These are phyloP conservation scores for Amylostereum areolatum DNA, from an alignment of 1,284 basidiomycete genomes.

Conservation along the genomic window DNA sequence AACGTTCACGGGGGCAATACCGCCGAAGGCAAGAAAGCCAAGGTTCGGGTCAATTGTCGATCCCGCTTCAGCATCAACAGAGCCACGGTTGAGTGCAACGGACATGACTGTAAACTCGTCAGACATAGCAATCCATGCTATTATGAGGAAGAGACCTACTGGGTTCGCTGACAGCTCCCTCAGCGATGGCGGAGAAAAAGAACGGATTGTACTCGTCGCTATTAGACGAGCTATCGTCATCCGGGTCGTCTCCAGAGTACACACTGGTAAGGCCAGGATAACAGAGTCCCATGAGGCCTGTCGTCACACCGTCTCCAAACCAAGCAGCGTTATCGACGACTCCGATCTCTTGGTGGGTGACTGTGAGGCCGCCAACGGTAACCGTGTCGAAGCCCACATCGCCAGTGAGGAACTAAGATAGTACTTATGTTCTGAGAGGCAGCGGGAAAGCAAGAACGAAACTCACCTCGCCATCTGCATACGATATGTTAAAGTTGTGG, in stretches of 20 bases:
- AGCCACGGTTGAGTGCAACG: conserved; percentile 11
- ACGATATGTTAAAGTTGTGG: conserved; percentile 21
- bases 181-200: conserved; percentile 14
- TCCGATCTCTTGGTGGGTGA: conserved; percentile 19
- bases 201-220: conserved; percentile 16
- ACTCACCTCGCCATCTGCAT: conserved; percentile 11
- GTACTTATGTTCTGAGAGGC: neutral
- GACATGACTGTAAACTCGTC: conserved; percentile 8
- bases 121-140: too few relatives aligned
- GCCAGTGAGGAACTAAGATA: conserved; percentile 13
- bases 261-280: conserved; percentile 15
- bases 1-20: conserved; percentile 10
- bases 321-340: conserved; percentile 18
- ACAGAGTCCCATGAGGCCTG: conserved; percentile 18
- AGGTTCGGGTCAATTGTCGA: conserved; percentile 10
- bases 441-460: neutral
- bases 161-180: conserved; percentile 6
- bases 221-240: conserved; percentile 8
- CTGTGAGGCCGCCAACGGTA: conserved; percentile 16
- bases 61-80: conserved; percentile 4
- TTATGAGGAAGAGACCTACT: conserved; percentile 1
- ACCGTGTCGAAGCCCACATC: conserved; percentile 20
- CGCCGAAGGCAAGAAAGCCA: conserved; percentile 13
- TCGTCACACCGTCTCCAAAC: conserved; percentile 18
- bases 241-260: conserved; percentile 13